These are phyloP conservation scores for Eimeria praecox DNA, from an alignment of 169 alveolate species.

Conservation along the genomic window DNA sequence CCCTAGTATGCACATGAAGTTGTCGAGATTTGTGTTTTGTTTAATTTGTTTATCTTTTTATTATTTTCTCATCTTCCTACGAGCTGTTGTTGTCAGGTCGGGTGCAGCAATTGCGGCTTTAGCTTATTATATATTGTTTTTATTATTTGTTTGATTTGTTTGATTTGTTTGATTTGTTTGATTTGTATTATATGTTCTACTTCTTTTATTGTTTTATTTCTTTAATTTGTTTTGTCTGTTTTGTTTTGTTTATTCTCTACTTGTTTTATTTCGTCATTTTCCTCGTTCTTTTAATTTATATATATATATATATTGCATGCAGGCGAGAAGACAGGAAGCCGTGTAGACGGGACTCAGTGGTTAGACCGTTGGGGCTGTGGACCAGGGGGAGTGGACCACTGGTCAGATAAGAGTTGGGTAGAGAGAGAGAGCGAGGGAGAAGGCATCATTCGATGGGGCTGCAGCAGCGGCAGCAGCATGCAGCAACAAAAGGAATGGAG, in stretches of 20 bases:
- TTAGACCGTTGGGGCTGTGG: constrained; percentile 74
- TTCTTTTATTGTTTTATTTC: neutral
- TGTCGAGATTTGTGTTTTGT: too few species aligned
- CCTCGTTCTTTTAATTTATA: too few species aligned
- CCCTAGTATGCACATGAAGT: too few species aligned
- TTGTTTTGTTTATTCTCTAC: neutral
- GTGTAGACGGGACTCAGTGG: constrained; percentile 73
- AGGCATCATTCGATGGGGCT: constrained; percentile 36
- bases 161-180: neutral
- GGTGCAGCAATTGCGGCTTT: too few species aligned
- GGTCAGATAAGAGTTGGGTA: constrained; percentile 72
- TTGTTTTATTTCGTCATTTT: too few species aligned
- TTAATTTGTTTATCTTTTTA: too few species aligned
- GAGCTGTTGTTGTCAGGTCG: too few species aligned
- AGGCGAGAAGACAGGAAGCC: constrained; percentile 75
- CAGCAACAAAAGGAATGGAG: constrained; percentile 44
- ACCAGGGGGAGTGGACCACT: constrained; percentile 1
- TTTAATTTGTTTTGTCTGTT: too few species aligned
- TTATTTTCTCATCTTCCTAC: too few species aligned
- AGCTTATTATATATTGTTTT: too few species aligned
- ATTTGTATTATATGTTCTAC: neutral
- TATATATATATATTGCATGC: too few species aligned
- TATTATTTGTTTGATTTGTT: neutral
- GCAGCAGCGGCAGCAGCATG: constrained; percentile 55
- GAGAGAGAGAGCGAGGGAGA: neutral